Percentiles rank a stretch among this genome's conserved stretches.
Conservation (phyloP, 148 eudicot genomes). For the Chenopodium quinoa region DNA sequence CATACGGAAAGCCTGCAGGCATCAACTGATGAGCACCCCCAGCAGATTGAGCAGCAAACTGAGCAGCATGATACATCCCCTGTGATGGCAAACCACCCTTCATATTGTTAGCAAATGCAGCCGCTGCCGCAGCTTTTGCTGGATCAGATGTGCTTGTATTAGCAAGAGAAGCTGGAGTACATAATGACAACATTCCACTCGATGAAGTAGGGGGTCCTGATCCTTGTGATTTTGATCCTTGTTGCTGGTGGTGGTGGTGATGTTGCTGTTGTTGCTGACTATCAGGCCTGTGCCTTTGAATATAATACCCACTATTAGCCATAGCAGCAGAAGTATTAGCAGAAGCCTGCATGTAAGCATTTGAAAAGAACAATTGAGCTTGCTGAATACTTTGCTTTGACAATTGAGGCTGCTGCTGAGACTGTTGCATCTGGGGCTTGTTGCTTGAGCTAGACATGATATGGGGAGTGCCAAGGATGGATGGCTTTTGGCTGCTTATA, state of each 20-base stretch:
- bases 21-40: slow-evolving; percentile 44
- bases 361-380: slow-evolving; percentile 54
- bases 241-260: slow-evolving; percentile 26
- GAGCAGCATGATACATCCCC: slow-evolving; percentile 50
- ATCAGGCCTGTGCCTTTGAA: slow-evolving; percentile 55
- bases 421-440: slow-evolving; percentile 50
- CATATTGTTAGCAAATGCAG: slow-evolving; percentile 42
- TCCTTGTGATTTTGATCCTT: slow-evolving; percentile 32
- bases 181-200: slow-evolving; percentile 63
- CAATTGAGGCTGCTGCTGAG: slow-evolving; percentile 46
- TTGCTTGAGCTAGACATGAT: slow-evolving; percentile 34
- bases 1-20: slow-evolving; percentile 60
- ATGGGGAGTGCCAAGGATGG: slow-evolving; percentile 74
- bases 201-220: slow-evolving; percentile 44
- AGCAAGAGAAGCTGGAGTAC: slow-evolving; percentile 39
- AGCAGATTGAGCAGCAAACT: slow-evolving; percentile 50
- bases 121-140: slow-evolving; percentile 66
- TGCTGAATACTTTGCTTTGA: slow-evolving; percentile 52
- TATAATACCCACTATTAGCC: slow-evolving; percentile 49
- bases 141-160: slow-evolving; percentile 57
- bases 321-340: slow-evolving; percentile 36
- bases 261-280: slow-evolving; percentile 37
- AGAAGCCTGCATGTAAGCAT: slow-evolving; percentile 54
- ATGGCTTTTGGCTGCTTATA: slow-evolving; percentile 53
- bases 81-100: slow-evolving; percentile 56